Conservation (phyloP, 1,284 basidiomycete species). For the Fistulinella cinereoalba region DNA sequence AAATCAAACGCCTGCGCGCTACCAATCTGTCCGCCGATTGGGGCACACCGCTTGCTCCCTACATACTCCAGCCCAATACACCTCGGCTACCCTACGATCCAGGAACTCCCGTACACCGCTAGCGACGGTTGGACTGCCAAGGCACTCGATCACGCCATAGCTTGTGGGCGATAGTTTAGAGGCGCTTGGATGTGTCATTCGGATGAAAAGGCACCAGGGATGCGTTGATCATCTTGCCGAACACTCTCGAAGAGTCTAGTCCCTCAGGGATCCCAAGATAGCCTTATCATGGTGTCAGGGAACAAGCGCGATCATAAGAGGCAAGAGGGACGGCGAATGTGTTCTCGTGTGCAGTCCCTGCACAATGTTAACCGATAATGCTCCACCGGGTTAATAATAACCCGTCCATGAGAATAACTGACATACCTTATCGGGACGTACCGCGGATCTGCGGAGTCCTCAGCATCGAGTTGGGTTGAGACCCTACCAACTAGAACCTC, state of each 20-base stretch:
- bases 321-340: conserved; percentile 29
- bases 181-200: conserved; percentile 11
- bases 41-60: conserved; percentile 6
- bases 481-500: conserved; percentile 5
- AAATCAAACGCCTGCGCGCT: conserved; percentile 8
- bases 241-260: conserved; percentile 19
- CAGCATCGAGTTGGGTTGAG: neutral
- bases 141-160: conserved; percentile 19
- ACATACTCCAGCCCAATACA: conserved; percentile 4
- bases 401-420: conserved; percentile 26
- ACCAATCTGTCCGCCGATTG: conserved; percentile 9
- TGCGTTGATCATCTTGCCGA: conserved; percentile 25
- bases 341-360: conserved; percentile 21
- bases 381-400: conserved; percentile 22
- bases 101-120: too few relatives aligned
- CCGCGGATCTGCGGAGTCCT: conserved; percentile 32
- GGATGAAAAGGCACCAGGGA: conserved; percentile 23
- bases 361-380: conserved; percentile 18
- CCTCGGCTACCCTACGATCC: neutral
- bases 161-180: conserved; percentile 3
- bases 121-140: conserved; percentile 7
- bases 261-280: conserved; percentile 32
- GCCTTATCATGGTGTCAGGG: conserved; percentile 24
- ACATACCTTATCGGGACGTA: conserved; percentile 21
- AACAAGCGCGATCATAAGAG: conserved; percentile 23